Base-by-base conservation (phyloP, 1,284 basidiomycete species). In the Pyrrhoderma noxium region DNA sequence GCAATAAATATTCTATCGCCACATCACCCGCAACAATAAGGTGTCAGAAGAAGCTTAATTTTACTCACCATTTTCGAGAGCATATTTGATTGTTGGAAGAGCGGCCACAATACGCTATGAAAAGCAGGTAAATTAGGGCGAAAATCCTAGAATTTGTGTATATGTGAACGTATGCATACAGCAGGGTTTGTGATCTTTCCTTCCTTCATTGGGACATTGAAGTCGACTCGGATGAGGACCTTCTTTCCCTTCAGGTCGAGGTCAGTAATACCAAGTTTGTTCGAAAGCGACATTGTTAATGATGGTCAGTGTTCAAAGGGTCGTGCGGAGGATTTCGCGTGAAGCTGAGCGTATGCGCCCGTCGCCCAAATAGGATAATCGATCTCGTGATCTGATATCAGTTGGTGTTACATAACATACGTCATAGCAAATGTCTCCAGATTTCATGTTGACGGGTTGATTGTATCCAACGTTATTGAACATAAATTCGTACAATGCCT, bases 201-300 rank as follows among this genome's bases (percentile, higher is more conserved):
- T 58, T 85, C 85, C 64, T 85, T 77, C 72, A 91, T 82, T 58
- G 95, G 95, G 60, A 99, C 95, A 72, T 99, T 99, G 76, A 99
- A 99, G 79, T 99, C 96, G 62, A 98, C 91, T 59, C 93, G 88
- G 67, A 96, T 92, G 62, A 97, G 85, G 64, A 98, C 93, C 60
- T 89, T 89, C 71, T 91, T 93, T 67, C 75, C 89, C 64, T 82
- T 83, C 75, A 98, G 85, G 62, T 89, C 82, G 65, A 94, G 75
- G 73, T 98, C 95, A 59, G 85, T 89, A 72, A 99, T 93, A 59
- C 86, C 78, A 61, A 95, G 80, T 70, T 95, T 98, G 75, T 85
- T 93, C 37, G 94, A 86, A 70, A 98, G 88, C 59, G 94, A 97
- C 94, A 96, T 97, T 69, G 23, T 41, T 21, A 27, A 18, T 27